Percentiles rank a stretch among this genome's conserved stretches.
Conservation (phyloP, 805 yeast species). For the Yarrowia porcina region DNA sequence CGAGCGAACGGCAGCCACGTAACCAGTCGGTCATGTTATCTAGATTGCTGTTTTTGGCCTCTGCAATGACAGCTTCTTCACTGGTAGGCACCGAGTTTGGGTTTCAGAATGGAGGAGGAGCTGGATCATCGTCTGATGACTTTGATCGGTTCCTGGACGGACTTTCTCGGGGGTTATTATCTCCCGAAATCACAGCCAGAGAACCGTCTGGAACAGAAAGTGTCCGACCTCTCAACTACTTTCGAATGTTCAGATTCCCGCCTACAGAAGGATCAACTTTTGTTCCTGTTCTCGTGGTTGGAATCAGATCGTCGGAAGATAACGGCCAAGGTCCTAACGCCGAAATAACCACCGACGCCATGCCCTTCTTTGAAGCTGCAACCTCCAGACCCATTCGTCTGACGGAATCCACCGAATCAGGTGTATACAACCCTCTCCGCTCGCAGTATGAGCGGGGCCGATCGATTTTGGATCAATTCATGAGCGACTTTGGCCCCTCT, state of each 20-base stretch:
- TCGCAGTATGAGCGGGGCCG: constrained; percentile 21
- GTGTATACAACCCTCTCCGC: constrained; percentile 1
- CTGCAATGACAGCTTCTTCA: constrained; percentile 45
- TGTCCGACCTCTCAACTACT: constrained; percentile 33
- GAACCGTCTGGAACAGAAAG: constrained; percentile 25
- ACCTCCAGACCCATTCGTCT: constrained; percentile 22
- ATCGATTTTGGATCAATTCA: constrained; percentile 13
- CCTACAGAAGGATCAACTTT: constrained; percentile 36
- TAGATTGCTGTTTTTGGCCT: constrained; percentile 45
- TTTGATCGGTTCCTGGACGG: constrained; percentile 47
- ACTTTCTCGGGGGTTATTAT: constrained; percentile 42
- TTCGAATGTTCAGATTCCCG: constrained; percentile 39
- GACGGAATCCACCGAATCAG: neutral
- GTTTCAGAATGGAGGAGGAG: constrained; percentile 24
- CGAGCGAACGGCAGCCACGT: neutral
- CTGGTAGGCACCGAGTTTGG: constrained; percentile 34
- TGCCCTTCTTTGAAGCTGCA: constrained; percentile 25
- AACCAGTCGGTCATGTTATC: constrained; percentile 45
- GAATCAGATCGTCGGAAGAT: constrained; percentile 45
- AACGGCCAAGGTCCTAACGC: constrained; percentile 24
- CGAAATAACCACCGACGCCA: constrained; percentile 8
- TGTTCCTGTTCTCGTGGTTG: constrained; percentile 50
- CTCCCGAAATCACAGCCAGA: constrained; percentile 40
- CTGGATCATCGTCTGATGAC: constrained; percentile 27
- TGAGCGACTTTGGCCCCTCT: constrained; percentile 24